Conservation (phyloP, 1,284 basidiomycete genomes). For the Moesziomyces sp. region DNA sequence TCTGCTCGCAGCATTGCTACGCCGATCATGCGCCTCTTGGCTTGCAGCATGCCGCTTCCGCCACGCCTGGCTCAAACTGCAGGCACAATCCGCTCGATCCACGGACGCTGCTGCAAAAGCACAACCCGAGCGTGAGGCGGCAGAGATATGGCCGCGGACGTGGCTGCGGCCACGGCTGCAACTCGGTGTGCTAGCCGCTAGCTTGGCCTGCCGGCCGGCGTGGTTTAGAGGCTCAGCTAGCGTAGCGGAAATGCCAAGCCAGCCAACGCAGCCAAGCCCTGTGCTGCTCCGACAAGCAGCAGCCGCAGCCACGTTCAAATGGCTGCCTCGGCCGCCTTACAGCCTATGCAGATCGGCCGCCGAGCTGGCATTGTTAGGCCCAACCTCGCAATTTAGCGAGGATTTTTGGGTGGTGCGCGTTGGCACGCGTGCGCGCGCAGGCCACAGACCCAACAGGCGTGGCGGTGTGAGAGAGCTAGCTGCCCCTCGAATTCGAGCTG, state of each 20-base stretch:
- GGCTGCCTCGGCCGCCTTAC: too few species aligned
- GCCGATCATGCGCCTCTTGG: not conserved
- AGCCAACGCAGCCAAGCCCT: not conserved
- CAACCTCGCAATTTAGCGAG: too few species aligned
- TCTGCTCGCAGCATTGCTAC: not conserved
- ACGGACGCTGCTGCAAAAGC: too few species aligned
- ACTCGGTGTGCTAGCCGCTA: not conserved
- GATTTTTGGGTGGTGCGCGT: too few species aligned
- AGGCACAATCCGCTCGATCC: not conserved
- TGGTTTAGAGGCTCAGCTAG: too few species aligned
- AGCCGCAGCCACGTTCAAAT: too few species aligned
- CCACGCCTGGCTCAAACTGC: not conserved
- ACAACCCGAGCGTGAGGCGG: too few species aligned
- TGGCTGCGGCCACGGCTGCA: not conserved
- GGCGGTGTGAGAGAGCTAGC: too few species aligned
- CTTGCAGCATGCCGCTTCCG: not conserved
- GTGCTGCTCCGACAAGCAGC: not conserved
- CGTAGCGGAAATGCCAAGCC: not conserved
- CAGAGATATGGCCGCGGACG: too few species aligned
- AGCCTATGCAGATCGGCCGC: not conserved
- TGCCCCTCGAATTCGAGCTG: too few species aligned
- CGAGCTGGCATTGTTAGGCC: not conserved
- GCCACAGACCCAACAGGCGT: too few species aligned
- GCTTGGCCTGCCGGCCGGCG: not conserved
- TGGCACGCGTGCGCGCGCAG: too few species aligned